These are phyloP conservation scores for Cucurbita pepo DNA, from an alignment of 306 rosid genomes.

Conservation along the genomic window DNA sequence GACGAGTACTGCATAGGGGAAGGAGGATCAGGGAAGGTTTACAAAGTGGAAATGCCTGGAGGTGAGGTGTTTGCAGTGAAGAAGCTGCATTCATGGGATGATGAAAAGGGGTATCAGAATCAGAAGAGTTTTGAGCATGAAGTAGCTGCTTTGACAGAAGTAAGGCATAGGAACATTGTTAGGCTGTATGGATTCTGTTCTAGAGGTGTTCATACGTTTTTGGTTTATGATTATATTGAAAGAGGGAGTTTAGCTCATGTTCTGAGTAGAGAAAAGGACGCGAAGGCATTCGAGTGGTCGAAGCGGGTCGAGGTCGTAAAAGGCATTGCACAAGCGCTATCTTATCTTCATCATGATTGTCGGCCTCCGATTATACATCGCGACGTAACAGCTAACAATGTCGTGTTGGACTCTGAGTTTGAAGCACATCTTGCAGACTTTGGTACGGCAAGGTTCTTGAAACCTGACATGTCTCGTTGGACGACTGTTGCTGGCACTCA, in stretches of 20 bases:
- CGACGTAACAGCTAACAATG: conserved; percentile 30
- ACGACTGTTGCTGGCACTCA: conserved; percentile 29
- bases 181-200: conserved; percentile 33
- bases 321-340: conserved; percentile 18
- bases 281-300: conserved; percentile 20
- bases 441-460: conserved; percentile 31
- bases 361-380: conserved; percentile 20
- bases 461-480: conserved; percentile 17
- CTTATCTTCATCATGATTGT: conserved; percentile 10
- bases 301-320: conserved; percentile 17
- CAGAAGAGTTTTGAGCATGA: conserved; percentile 20
- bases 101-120: conserved; percentile 9
- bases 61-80: conserved; percentile 36
- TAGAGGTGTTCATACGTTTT: conserved; percentile 20
- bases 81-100: conserved; percentile 22
- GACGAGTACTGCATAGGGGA: conserved; percentile 22
- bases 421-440: conserved; percentile 36
- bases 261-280: conserved; percentile 11
- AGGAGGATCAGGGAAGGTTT: conserved; percentile 29
- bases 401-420: conserved; percentile 16
- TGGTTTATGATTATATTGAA: conserved; percentile 29
- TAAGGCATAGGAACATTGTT: conserved; percentile 29
- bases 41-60: conserved; percentile 15
- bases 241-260: conserved; percentile 22
- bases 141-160: conserved; percentile 23